Evolutionary conservation across 257 asterid genomes (phyloP).

Genomic region (Sherardia arvensis): DNA sequence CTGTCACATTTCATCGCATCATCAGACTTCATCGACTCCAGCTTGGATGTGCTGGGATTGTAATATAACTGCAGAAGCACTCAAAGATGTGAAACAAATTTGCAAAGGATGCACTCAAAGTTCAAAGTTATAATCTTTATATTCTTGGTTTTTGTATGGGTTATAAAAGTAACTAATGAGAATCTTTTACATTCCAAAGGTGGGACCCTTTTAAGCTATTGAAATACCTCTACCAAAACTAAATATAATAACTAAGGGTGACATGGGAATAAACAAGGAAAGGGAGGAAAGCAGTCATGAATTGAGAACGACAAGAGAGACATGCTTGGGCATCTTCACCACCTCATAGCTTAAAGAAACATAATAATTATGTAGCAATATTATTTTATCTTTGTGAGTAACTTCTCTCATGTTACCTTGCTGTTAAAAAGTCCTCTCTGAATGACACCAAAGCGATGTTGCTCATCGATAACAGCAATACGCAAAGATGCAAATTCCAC

Average conservation of each 20-base stretch:
- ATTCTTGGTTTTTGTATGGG: background rate
- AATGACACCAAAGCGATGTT: conserved; percentile 94
- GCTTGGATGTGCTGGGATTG: conserved; percentile 45
- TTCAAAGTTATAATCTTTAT: background rate
- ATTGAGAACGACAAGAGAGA: background rate
- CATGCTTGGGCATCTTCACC: background rate
- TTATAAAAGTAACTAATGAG: background rate
- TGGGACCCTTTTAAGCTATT: background rate
- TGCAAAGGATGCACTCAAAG: background rate
- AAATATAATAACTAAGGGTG: background rate
- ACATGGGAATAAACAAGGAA: background rate
- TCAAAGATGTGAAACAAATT: background rate
- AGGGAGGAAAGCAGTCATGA: background rate
- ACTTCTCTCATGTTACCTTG: conserved; percentile 46
- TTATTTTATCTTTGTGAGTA: background rate
- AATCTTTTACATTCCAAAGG: background rate
- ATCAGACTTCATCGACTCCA: conserved; percentile 29
- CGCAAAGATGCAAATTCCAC: conserved; percentile 80
- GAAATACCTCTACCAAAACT: background rate
- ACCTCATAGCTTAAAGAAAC: background rate
- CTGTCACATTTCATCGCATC: conserved; percentile 31
- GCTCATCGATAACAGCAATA: conserved; percentile 89
- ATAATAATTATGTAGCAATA: background rate
- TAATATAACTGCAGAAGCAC: conserved; percentile 48
- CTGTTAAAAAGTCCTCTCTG: conserved; percentile 92